phyloP scores from a whole-genome alignment of 805 yeast species.

The Kuraishia floccosa region DNA sequence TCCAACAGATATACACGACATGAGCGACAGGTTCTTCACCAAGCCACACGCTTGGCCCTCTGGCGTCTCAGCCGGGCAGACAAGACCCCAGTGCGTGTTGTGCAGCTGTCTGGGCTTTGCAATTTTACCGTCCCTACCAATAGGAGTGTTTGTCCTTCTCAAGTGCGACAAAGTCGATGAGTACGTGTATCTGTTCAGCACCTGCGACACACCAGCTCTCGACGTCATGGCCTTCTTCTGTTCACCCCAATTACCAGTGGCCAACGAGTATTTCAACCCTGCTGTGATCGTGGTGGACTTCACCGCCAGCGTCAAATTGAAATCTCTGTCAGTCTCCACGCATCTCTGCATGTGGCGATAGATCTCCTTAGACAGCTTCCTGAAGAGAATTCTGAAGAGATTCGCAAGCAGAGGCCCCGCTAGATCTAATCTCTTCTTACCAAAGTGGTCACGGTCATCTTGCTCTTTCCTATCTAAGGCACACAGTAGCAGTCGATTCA shows the following conservation, averaged over 20 bases:
- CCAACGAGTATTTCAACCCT: slow-evolving; percentile 93
- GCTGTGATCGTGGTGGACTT: slow-evolving; percentile 95
- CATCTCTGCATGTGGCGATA: slow-evolving; percentile 98
- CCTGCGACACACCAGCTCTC: slow-evolving; percentile 99
- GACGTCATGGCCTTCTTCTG: slow-evolving; percentile 99
- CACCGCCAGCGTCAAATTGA: slow-evolving; percentile 92
- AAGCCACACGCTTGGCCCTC: slow-evolving; percentile 99
- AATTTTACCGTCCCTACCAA: slow-evolving; percentile 97
- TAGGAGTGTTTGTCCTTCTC: slow-evolving; percentile 98
- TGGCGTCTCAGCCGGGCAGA: slow-evolving; percentile 99
- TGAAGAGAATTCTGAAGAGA: slow-evolving; percentile 87
- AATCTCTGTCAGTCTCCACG: slow-evolving; percentile 95
- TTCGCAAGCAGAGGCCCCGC: slow-evolving; percentile 97
- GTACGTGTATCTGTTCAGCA: slow-evolving; percentile 92
- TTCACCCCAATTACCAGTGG: slow-evolving; percentile 99
- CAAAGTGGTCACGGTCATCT: slow-evolving; percentile 99
- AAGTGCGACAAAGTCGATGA: slow-evolving; percentile 98
- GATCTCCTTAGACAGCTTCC: slow-evolving; percentile 91
- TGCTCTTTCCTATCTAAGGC: slow-evolving; percentile 96
- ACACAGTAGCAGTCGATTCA: slow-evolving; percentile 85
- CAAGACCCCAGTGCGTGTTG: slow-evolving; percentile 99
- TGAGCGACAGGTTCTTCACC: slow-evolving; percentile 89
- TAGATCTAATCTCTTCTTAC: slow-evolving; percentile 94
- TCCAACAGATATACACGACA: slow-evolving; percentile 98
- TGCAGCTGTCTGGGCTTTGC: slow-evolving; percentile 99